Conservation (phyloP, 768 basidiomycete species). For the Cyathus striatus region DNA sequence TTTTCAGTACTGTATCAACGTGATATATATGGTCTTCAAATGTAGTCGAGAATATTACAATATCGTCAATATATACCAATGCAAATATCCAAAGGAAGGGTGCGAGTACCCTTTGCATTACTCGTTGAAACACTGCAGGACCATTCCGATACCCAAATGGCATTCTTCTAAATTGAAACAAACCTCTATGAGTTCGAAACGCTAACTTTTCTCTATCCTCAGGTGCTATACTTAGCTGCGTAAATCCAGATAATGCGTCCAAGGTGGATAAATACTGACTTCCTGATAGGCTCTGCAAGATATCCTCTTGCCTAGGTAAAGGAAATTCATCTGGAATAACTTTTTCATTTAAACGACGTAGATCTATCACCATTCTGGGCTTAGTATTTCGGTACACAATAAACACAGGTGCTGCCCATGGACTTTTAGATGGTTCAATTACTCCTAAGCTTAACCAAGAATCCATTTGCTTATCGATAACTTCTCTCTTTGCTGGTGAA, state of each 20-base stretch:
- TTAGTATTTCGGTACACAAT: no score
- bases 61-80: constrained; percentile 38
- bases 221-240: constrained; percentile 20
- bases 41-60: constrained; percentile 23
- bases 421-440: constrained; percentile 32
- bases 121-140: constrained; percentile 32
- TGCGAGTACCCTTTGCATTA: constrained; percentile 31
- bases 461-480: no score
- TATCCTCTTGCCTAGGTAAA: no score
- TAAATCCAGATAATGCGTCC: no score
- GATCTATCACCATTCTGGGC: constrained; percentile 29
- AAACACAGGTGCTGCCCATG: constrained; percentile 27
- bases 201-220: no score
- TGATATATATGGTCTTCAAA: constrained; percentile 24
- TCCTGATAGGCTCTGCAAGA: constrained; percentile 22
- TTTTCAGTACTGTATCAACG: constrained; percentile 19
- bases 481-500: constrained; percentile 23
- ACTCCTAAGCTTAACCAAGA: constrained; percentile 26
- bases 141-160: constrained; percentile 32
- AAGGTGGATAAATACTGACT: constrained; percentile 23
- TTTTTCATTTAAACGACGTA: constrained; percentile 15
- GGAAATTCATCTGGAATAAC: constrained; percentile 19
- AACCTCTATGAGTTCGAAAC: constrained; percentile 31
- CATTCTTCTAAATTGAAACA: constrained; percentile 35
- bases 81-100: constrained; percentile 33